Conservation (phyloP, 2,329 filamentous ascomycete species). For the Fusarium nygamai region DNA sequence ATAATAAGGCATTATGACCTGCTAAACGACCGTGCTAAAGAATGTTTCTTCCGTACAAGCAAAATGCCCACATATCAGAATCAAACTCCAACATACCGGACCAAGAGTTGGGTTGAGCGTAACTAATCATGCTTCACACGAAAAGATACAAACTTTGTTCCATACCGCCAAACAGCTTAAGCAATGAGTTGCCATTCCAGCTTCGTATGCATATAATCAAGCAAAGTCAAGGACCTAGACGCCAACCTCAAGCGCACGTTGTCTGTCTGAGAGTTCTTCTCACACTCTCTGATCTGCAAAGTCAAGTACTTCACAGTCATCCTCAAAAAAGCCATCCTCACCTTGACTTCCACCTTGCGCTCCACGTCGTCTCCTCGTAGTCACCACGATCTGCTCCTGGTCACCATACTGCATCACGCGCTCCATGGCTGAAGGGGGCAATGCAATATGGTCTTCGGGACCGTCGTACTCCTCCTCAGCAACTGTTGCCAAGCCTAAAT, state of each 20-base stretch:
- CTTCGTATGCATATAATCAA: constrained; percentile 35
- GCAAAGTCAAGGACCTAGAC: constrained; percentile 31
- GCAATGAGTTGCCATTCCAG: constrained; percentile 18
- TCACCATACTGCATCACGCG: constrained; percentile 68
- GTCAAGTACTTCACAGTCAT: constrained; percentile 91
- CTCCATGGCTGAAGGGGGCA: constrained; percentile 73
- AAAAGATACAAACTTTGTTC: constrained; percentile 15
- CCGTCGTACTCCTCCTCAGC: constrained; percentile 63
- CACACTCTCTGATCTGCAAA: constrained; percentile 79
- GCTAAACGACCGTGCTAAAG: constrained; percentile 40
- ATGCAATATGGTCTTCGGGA: constrained; percentile 65
- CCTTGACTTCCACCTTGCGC: constrained; percentile 61
- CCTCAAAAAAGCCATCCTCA: constrained; percentile 87
- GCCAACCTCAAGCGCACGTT: constrained; percentile 16
- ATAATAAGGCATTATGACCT: constrained; percentile 40
- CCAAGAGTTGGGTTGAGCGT: constrained; percentile 33
- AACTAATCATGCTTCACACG: constrained; percentile 25
- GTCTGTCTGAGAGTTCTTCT: constrained; percentile 32
- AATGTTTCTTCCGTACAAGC: constrained; percentile 43
- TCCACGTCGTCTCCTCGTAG: constrained; percentile 74
- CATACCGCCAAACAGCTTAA: constrained; percentile 21
- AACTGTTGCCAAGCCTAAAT: constrained; percentile 58
- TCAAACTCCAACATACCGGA: constrained; percentile 40
- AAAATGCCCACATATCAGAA: constrained; percentile 45
- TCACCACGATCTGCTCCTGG: constrained; percentile 83